These are phyloP conservation scores for Paratinospora sagittata DNA, from an alignment of 164 flowering plant species.

Conservation along the genomic window DNA sequence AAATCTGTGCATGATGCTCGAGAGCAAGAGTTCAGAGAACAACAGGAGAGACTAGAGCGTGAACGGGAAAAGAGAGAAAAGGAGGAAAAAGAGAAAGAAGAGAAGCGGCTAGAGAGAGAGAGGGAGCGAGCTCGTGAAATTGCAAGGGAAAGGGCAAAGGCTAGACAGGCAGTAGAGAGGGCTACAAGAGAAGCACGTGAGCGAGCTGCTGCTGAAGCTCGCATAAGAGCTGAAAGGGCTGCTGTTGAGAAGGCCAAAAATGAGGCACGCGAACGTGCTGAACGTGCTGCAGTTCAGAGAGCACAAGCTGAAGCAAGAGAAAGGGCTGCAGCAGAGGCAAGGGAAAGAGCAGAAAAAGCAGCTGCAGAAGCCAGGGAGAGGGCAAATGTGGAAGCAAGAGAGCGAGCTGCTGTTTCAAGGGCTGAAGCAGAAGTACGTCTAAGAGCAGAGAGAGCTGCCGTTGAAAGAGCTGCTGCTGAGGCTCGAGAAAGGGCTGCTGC, in stretches of 20 bases:
- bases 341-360: slow-evolving; percentile 71
- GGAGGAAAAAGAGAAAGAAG: slow-evolving; percentile 65
- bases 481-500: slow-evolving; percentile 76
- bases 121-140: slow-evolving; percentile 34
- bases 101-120: slow-evolving; percentile 52
- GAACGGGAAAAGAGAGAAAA: slow-evolving; percentile 54
- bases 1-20: slow-evolving; percentile 32
- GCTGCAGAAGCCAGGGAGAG: slow-evolving; percentile 80
- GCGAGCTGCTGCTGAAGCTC: slow-evolving; percentile 69
- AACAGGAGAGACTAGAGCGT: slow-evolving; percentile 51
- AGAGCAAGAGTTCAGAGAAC: slow-evolving; percentile 51
- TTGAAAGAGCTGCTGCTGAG: slow-evolving; percentile 69
- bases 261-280: slow-evolving; percentile 74
- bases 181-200: slow-evolving; percentile 83
- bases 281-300: slow-evolving; percentile 85
- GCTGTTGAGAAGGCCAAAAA: slow-evolving; percentile 56
- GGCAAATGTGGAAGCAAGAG: slow-evolving; percentile 47
- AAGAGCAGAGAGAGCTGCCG: slow-evolving; percentile 75
- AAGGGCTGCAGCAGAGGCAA: slow-evolving; percentile 83
- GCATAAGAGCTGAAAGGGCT: slow-evolving; percentile 57
- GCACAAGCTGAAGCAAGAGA: slow-evolving; percentile 92
- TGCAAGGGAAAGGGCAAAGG: slow-evolving; percentile 55
- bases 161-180: slow-evolving; percentile 85
- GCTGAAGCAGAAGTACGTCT: slow-evolving; percentile 51
- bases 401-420: slow-evolving; percentile 38